Evolutionary conservation across 1,139 yeast genomes (phyloP), one percentile per base, ranked within the genome.

Genomic region (Pichia sp.): DNA sequence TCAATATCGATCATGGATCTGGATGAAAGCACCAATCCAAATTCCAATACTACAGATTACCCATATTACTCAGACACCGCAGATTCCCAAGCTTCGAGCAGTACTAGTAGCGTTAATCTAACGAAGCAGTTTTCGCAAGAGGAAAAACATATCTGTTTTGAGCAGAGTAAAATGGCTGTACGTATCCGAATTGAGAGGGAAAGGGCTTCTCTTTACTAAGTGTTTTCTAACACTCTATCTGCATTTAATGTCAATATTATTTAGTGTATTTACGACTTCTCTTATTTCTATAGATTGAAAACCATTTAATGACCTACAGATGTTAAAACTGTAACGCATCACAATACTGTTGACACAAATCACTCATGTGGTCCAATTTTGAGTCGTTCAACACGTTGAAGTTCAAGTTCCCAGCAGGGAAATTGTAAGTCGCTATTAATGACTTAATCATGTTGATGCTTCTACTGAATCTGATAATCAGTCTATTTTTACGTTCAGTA

Each of bases 261-360:
- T 19, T 27, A 23, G 9, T 17, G 9, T 18, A 28, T 19, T 29
- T n/a, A n/a, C n/a, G n/a, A n/a, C n/a, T 12, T 8, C 22, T 18
- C 34, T 29, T 12, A 11, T 28, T 23, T 25, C 10, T 22, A 14
- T 11, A 20, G n/a, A n/a, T n/a, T n/a, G n/a, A n/a, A n/a, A n/a
- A n/a, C n/a, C n/a, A n/a, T n/a, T 21, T 21, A 9, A 21, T 9
- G 10, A 11, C 22, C 22, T 21, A 23, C 13, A 8, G 11, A 12
- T 24, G 19, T 37, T 36, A 55, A 39, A 57, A 54, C 30, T 58
- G 62, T 34, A 58, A 40, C 1, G 62, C 62, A 39, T 58, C 62
- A 33, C 60, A 57, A 32, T 58, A 58, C 33, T 58, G 62, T 35
- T 58, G 62, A 32, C 61, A 58, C 30, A 58, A 41, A 44, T 58